Evolutionary conservation across 495 filamentous ascomycete species (phyloP), one percentile per base, ranked within the genome.

Genomic region (Aspergillus kassunensis): DNA sequence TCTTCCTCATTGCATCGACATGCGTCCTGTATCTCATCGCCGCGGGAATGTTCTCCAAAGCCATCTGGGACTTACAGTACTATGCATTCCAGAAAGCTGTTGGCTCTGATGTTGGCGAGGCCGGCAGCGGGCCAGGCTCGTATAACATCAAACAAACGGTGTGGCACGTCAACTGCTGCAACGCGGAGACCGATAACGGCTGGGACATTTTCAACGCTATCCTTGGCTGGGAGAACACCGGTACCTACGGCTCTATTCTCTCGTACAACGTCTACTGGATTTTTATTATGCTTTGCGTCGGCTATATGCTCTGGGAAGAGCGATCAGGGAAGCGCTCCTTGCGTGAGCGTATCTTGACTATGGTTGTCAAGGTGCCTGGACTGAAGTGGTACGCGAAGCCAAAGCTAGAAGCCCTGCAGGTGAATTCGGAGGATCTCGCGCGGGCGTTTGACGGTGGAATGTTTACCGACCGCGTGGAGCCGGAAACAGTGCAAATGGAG

Each of bases 141-240:
- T 97, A 97, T 68, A 84, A 96, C 63, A 92, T 96, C 56, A 74
- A 76, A 23, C 70, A 83, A 56, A 91, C 82, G 41, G 90, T 96
- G 3, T 96, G 91, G 91, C 91, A 97, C 61, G 82, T 95, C 43
- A 95, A 96, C 60, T 95, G 88, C 73, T 95, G 90, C 66, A 91
- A 79, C 48, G 83, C 90, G 0, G 66, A 74, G 18, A 88, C 87
- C 27, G 89, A 88, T 15, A 82, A 81, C 37, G 90, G 89, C 20
- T 97, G 91, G 91, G 90, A 89, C 37, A 81, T 96, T 61, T 95
- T 96, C 75, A 95, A 92, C 55, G 83, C 88, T 15, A 69, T 84
- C 11, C 56, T 79, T 8, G 91, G 91, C 19, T 97, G 91, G 91
- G 81, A 83, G 51, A 96, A 96, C 67, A 88, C 87, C 0, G 91